Conservation (phyloP, 2,329 filamentous ascomycete species). For the Ophioceras dolichostomum region DNA sequence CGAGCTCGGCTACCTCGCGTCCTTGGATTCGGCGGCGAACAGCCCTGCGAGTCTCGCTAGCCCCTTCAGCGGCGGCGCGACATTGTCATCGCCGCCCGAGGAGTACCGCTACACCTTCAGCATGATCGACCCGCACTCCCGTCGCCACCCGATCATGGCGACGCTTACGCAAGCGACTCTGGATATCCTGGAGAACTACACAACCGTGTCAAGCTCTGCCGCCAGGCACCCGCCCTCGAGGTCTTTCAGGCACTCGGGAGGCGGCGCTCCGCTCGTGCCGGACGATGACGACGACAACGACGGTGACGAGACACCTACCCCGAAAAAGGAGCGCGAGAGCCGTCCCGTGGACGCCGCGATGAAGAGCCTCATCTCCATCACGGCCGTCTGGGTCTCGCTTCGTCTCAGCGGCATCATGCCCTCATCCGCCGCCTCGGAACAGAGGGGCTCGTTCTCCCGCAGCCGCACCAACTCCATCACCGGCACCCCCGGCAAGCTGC, state of each 20-base stretch:
- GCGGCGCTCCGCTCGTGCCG: slow-evolving; percentile 6
- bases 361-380: slow-evolving; percentile 36
- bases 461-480: neutral
- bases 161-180: slow-evolving; percentile 50
- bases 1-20: slow-evolving; percentile 10
- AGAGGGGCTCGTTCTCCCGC: too few species aligned
- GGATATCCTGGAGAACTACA: slow-evolving; percentile 59
- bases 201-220: slow-evolving; percentile 36
- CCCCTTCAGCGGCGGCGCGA: too few species aligned
- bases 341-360: slow-evolving; percentile 28
- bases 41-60: slow-evolving; percentile 21
- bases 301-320: neutral
- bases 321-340: slow-evolving; percentile 17
- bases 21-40: slow-evolving; percentile 11
- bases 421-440: too few species aligned
- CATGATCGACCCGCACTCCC: slow-evolving; percentile 55
- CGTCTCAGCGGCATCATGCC: slow-evolving; percentile 24
- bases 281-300: slow-evolving; percentile 5
- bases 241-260: slow-evolving; percentile 12
- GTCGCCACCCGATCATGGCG: slow-evolving; percentile 65
- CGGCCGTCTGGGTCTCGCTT: slow-evolving; percentile 38
- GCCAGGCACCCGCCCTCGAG: slow-evolving; percentile 34
- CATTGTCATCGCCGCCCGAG: slow-evolving; percentile 12
- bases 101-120: slow-evolving; percentile 62
- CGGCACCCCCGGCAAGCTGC: neutral